phyloP scores from a whole-genome alignment of 768 basidiomycete genomes.

The Mycena capillaripes region DNA sequence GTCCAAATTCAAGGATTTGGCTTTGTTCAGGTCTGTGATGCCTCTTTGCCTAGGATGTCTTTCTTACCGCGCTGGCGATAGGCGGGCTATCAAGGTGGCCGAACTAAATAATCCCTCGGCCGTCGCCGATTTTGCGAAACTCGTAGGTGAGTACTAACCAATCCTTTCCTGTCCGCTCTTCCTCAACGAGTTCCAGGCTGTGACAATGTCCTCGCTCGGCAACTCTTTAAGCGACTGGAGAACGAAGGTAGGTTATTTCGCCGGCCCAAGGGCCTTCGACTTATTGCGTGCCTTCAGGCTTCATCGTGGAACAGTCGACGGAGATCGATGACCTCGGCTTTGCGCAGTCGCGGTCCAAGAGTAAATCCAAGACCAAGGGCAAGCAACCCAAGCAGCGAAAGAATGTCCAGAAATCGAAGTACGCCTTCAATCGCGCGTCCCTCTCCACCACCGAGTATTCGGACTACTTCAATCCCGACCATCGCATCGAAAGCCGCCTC shows the following conservation, averaged over 20 bases:
- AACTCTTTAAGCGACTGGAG: conserved; percentile 78
- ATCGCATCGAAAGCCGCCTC: conserved; percentile 69
- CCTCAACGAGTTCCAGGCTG: conserved; percentile 56
- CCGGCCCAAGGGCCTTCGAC: neutral
- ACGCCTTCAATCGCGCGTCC: conserved; percentile 67
- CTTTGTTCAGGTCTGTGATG: conserved; percentile 72
- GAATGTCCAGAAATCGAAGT: conserved; percentile 69
- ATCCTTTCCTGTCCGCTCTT: conserved; percentile 12
- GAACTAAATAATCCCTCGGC: conserved; percentile 63
- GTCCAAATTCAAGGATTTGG: conserved; percentile 75
- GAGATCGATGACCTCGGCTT: conserved; percentile 66
- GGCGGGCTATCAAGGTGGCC: conserved; percentile 79
- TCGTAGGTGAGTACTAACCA: conserved; percentile 62
- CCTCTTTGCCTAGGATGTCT: neutral
- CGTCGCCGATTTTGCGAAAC: conserved; percentile 67
- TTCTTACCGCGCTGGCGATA: conserved; percentile 41
- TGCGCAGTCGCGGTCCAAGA: conserved; percentile 55
- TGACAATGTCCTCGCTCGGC: conserved; percentile 66
- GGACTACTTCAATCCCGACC: conserved; percentile 79
- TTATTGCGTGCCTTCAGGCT: conserved; percentile 57
- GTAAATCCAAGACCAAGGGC: conserved; percentile 54
- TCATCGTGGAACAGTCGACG: conserved; percentile 66
- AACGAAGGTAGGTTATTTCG: conserved; percentile 66
- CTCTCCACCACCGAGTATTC: conserved; percentile 62
- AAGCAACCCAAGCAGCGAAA: conserved; percentile 62